Conservation (phyloP, 1,284 basidiomycete species). For the Boletus calvinii region DNA sequence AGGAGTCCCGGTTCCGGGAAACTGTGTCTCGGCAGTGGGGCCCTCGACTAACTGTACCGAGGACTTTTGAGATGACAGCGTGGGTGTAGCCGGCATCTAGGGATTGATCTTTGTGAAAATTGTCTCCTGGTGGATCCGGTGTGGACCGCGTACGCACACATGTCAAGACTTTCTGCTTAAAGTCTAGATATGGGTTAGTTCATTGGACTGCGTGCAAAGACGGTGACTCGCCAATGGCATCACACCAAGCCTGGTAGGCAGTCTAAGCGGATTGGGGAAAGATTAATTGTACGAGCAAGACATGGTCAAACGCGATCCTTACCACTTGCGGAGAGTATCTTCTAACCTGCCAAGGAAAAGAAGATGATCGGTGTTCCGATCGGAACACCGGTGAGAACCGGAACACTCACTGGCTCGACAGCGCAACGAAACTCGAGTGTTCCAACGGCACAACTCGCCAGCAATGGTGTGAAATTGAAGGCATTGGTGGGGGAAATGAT, state of each 20-base stretch:
- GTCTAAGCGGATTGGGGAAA: conserved; percentile 37
- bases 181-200: conserved; percentile 45
- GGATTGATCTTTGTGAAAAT: background rate
- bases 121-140: background rate
- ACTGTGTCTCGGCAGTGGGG: conserved; percentile 14
- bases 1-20: conserved; percentile 11
- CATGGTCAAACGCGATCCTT: conserved; percentile 23
- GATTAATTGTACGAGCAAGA: background rate
- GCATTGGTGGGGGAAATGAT: conserved; percentile 74
- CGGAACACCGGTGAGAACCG: conserved; percentile 21
- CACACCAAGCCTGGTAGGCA: conserved; percentile 72
- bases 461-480: conserved; percentile 83
- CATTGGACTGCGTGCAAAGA: background rate
- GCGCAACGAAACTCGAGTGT: conserved; percentile 81
- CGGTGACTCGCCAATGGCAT: conserved; percentile 50
- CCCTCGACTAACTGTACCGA: conserved; percentile 11
- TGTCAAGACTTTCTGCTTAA: conserved; percentile 56
- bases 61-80: conserved; percentile 35
- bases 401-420: conserved; percentile 65
- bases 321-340: conserved; percentile 58
- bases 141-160: conserved; percentile 45
- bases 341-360: conserved; percentile 41
- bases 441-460: conserved; percentile 77
- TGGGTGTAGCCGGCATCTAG: conserved; percentile 59
- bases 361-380: background rate